Conservation (phyloP, 2,329 filamentous ascomycete genomes). For the Westerdykella ornata region DNA sequence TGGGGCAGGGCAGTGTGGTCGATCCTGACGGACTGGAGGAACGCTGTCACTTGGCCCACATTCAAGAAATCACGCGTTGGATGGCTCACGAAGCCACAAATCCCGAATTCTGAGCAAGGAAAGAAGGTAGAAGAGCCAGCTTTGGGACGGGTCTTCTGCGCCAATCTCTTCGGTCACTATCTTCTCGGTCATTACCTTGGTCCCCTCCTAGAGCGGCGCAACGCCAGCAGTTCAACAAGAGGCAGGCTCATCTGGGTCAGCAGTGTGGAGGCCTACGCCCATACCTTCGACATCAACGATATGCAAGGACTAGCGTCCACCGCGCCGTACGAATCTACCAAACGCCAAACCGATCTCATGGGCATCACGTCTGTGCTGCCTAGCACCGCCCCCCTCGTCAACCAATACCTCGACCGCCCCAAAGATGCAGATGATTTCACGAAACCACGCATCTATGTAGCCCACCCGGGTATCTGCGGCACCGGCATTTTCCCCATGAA, state of each 20-base stretch:
- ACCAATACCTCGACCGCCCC: conserved; percentile 19
- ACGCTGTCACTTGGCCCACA: conserved; percentile 66
- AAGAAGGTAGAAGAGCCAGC: conserved; percentile 45
- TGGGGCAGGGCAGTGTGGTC: conserved; percentile 56
- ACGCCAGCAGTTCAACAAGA: conserved; percentile 30
- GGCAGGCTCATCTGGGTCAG: conserved; percentile 82
- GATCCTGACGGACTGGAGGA: conserved; percentile 56
- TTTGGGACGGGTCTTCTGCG: conserved; percentile 77
- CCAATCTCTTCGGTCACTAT: conserved; percentile 95
- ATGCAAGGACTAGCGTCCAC: conserved; percentile 62
- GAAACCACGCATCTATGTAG: conserved; percentile 62
- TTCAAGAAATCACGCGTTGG: conserved; percentile 64
- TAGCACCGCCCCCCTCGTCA: conserved; percentile 47
- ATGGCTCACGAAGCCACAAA: conserved; percentile 49
- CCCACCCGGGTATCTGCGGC: conserved; percentile 80
- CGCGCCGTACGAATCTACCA: conserved; percentile 75
- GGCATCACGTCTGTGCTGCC: conserved; percentile 66
- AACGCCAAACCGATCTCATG: conserved; percentile 79
- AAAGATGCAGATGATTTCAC: conserved; percentile 12
- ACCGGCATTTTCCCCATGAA: conserved; percentile 74
- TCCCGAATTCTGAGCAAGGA: conserved; percentile 22
- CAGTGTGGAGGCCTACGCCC: conserved; percentile 63
- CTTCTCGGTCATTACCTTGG: conserved; percentile 74
- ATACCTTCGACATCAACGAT: conserved; percentile 59
- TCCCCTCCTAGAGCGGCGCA: conserved; percentile 57